Evolutionary conservation across 345 rosid species (phyloP).

Genomic region (Barbarea vulgaris): DNA sequence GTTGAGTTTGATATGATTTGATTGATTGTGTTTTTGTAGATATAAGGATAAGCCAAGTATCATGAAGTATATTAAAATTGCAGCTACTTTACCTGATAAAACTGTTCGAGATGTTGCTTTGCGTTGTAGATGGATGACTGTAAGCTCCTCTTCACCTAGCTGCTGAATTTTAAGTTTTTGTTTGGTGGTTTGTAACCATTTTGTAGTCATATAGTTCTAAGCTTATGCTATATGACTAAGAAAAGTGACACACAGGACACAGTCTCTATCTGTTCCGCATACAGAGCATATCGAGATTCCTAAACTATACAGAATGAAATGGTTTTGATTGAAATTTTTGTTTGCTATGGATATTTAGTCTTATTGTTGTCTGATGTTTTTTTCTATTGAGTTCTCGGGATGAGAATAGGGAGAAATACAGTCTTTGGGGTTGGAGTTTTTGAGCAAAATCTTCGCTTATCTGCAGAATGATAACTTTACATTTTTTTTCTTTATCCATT

Average conservation of each 20-base stretch:
- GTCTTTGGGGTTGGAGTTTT: conserved; percentile 5
- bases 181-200: not conserved
- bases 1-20: not conserved
- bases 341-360: not conserved
- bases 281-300: not conserved
- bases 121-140: conserved; percentile 96
- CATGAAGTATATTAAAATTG: conserved; percentile 84
- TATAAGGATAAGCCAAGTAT: conserved; percentile 74
- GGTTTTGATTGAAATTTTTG: not conserved
- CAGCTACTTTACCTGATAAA: conserved; percentile 76
- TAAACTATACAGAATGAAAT: not conserved
- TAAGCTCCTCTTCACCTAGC: conserved; percentile 42
- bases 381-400: not conserved
- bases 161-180: not conserved
- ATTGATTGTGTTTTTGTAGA: conserved; percentile 40
- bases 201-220: not conserved
- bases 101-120: conserved; percentile 95
- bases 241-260: not conserved
- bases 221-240: not conserved
- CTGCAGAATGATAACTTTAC: not conserved
- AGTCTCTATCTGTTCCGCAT: not conserved
- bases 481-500: not conserved
- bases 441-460: conserved; percentile 5
- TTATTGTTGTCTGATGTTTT: not conserved
- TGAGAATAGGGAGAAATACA: conserved; percentile 1